Evolutionary conservation across 169 alveolate species (phyloP), one percentile per base, ranked within the genome.

Genomic region (Miamiensis avidus): DNA sequence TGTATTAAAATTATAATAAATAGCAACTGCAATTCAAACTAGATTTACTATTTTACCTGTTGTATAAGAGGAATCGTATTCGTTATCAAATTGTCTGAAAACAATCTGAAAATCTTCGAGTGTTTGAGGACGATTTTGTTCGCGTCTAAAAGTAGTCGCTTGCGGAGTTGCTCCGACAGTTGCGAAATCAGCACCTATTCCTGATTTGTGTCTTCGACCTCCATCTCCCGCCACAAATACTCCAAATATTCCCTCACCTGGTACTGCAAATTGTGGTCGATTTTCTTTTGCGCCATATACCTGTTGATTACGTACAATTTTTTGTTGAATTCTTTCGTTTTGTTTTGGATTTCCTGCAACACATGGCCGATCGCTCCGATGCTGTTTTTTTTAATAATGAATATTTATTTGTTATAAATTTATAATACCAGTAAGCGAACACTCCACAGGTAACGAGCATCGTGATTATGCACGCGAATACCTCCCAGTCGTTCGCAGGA

Each of bases 401-500:
- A n/a, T n/a, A n/a, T n/a, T n/a, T n/a, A n/a, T n/a, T n/a, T n/a
- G n/a, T n/a, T n/a, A n/a, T n/a, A n/a, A n/a, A n/a, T n/a, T n/a
- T n/a, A n/a, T n/a, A n/a, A n/a, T n/a, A n/a, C n/a, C 69, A 75
- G 4, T 75, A 75, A 29, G 69, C 81, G 28, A 75, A 75, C 29
- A 75, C 81, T 0, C 81, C 81, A 75, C 81, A 75, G 33, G 81
- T 65, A 30, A 75, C 26, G 69, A 75, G 31, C 81, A 75, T 75
- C 0, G 81, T 75, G 20, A 75, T 30, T 26, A 75, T 75, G 27
- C 81, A 75, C n/a, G n/a, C n/a, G n/a, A n/a, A n/a, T n/a, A n/a
- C n/a, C n/a, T 93, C 96, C 78, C 76, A 69, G 31, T 74, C 32
- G 30, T 91, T 81, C 25, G 75, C 85, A 26, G 96, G 94, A 27